phyloP scores from a whole-genome alignment of 2,329 filamentous ascomycete species.

The Xylaria sp. region DNA sequence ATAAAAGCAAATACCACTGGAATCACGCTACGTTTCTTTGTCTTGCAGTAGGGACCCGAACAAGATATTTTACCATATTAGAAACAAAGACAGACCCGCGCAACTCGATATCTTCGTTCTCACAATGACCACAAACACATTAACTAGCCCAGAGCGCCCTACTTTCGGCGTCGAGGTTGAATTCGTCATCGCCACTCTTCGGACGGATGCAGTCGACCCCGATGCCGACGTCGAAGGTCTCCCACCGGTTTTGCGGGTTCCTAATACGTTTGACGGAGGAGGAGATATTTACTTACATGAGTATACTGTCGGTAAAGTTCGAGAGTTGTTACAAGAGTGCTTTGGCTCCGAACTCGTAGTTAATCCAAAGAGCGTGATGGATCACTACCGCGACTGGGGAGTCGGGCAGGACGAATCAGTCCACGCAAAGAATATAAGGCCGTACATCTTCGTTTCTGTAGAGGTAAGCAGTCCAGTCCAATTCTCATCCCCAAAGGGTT shows the following conservation, averaged over 20 bases:
- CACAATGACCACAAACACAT: neutral
- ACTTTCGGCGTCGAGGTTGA: slow-evolving; percentile 28
- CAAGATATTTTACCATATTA: neutral
- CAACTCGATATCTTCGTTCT: neutral
- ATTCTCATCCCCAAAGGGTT: slow-evolving; percentile 21
- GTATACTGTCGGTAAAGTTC: neutral
- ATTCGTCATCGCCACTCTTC: slow-evolving; percentile 2
- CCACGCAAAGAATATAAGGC: no score
- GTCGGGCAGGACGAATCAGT: neutral
- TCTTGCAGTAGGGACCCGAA: no score
- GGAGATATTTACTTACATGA: neutral
- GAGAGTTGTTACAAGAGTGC: neutral
- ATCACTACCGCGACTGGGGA: neutral
- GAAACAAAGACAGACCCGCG: neutral
- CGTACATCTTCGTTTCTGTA: slow-evolving; percentile 10
- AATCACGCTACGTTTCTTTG: neutral
- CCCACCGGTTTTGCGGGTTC: slow-evolving; percentile 10
- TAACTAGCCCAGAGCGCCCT: neutral
- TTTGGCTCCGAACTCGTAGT: neutral
- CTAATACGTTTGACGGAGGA: neutral
- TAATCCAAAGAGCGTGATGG: neutral
- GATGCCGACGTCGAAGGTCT: slow-evolving; percentile 1
- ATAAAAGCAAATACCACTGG: neutral
- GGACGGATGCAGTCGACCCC: neutral
- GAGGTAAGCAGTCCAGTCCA: slow-evolving; percentile 36